A percentile compares a stretch with the other conserved stretches of the same genome.
Conservation (phyloP, 2,329 filamentous ascomycete genomes). For the Cercospora canescens region DNA sequence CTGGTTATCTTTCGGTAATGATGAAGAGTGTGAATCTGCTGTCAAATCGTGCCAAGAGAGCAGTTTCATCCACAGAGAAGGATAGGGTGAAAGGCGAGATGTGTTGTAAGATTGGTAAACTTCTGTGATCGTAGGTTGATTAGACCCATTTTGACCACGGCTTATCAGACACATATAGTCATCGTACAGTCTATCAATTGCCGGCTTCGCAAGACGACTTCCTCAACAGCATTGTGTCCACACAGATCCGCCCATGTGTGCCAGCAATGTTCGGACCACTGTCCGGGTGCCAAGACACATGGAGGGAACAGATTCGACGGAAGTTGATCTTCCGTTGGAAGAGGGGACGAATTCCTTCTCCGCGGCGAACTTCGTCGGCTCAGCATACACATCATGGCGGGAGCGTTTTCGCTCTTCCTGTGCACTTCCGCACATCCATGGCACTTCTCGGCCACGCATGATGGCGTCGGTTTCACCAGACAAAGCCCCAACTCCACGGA, state of each 20-base stretch:
- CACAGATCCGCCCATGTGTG: not conserved
- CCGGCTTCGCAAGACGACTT: not conserved
- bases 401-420: not conserved
- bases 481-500: conserved; percentile 1
- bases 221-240: not conserved
- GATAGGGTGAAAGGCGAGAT: not conserved
- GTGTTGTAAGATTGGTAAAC: not conserved
- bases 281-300: not conserved
- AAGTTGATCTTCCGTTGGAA: not conserved
- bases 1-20: not conserved
- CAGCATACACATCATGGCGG: not conserved
- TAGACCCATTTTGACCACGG: not conserved
- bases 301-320: not conserved
- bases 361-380: not conserved
- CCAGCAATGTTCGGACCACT: not conserved
- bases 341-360: not conserved
- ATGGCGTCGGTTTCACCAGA: conserved; percentile 1
- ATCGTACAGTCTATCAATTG: not conserved
- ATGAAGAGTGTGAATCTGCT: not conserved
- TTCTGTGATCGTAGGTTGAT: not conserved
- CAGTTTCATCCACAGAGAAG: not conserved
- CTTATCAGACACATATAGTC: not conserved
- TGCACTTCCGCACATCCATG: not conserved
- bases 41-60: not conserved
- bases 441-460: not conserved